Conservation (phyloP, 2,329 filamentous ascomycete species). For the Aspergillus sp. region DNA sequence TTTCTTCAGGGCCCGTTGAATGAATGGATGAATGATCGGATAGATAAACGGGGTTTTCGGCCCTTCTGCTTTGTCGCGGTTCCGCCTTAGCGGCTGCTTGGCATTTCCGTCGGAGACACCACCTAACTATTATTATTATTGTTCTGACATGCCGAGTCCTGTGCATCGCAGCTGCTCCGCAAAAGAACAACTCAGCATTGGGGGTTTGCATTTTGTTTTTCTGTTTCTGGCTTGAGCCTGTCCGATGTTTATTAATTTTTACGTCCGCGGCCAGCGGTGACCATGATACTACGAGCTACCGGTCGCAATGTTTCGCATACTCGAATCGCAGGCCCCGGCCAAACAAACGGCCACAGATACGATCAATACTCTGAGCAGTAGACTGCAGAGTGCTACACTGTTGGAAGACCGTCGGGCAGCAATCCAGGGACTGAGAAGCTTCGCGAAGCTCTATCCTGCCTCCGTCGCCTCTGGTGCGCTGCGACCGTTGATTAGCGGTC, state of each 20-base stretch:
- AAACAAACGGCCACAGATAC: slow-evolving; percentile 96
- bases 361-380: slow-evolving; percentile 83
- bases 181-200: slow-evolving; percentile 19
- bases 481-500: slow-evolving; percentile 77
- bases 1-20: slow-evolving; percentile 13
- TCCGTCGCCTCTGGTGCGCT: slow-evolving; percentile 93
- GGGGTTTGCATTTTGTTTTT: not conserved
- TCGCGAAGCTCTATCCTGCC: slow-evolving; percentile 93
- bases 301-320: slow-evolving; percentile 54
- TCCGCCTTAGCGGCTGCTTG: slow-evolving; percentile 24
- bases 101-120: slow-evolving; percentile 5
- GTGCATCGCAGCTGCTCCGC: slow-evolving; percentile 1
- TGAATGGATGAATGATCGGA: slow-evolving; percentile 4
- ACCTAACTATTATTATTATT: not conserved
- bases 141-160: not conserved
- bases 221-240: slow-evolving; percentile 1
- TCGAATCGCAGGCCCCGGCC: slow-evolving; percentile 74
- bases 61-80: slow-evolving; percentile 23
- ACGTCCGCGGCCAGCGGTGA: slow-evolving; percentile 34
- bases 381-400: slow-evolving; percentile 83
- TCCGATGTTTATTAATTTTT: slow-evolving; percentile 32
- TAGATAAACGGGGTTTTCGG: slow-evolving; percentile 15
- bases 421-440: slow-evolving; percentile 88
- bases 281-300: slow-evolving; percentile 40
- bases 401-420: slow-evolving; percentile 92